Base-by-base conservation (phyloP, 2,329 filamentous ascomycete genomes). In the Mycosphaerella sp. region DNA sequence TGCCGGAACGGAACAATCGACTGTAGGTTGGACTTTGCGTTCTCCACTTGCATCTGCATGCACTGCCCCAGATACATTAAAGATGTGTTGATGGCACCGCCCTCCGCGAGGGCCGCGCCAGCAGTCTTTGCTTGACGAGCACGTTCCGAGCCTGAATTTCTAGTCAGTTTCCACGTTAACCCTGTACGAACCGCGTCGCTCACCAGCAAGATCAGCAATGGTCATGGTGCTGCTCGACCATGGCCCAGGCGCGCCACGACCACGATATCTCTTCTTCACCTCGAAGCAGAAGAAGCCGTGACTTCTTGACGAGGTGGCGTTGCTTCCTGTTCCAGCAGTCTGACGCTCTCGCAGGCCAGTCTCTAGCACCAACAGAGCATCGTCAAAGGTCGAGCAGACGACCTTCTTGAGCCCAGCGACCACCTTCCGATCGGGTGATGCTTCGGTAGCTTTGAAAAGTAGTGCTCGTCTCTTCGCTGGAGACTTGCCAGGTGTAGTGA, bases 41-140 rank as follows among this genome's bases (percentile, higher is more conserved):
- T 78, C 61, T 91, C 88, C 53, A 86, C 90, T 68, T 96, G 91
- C 78, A 95, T 91, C 67, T 97, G 91, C 62, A 98, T 79, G 66
- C 93, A 98, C 66, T 97, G 93, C 0, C 93, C 93, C 1, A 98
- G 79, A 67, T 96, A 97, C 93, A 98, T 98, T 65, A 98, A 74
- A 65, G 88, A 95, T 70, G 96, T 90, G 65, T 98, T 98, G 68
- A 98, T 98, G 72, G 97, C 97, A 47, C 93, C 93, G 32, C 91
- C 93, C 72, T 98, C 93, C 0, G 87, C 91, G 12, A 98, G 79
- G 0, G 91, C 96, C 3, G 89, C 84, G 10, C 93, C 93, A 0
- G 89, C 87, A 0, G 93, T 97, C 75, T 96, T 96, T 21, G 93
- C 90, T 57, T 93, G 89, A 54, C 90, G 80, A 13, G 91, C 91